These are phyloP conservation scores for Tulasnella sp. DNA, from an alignment of 768 basidiomycete species.

Conservation along the genomic window DNA sequence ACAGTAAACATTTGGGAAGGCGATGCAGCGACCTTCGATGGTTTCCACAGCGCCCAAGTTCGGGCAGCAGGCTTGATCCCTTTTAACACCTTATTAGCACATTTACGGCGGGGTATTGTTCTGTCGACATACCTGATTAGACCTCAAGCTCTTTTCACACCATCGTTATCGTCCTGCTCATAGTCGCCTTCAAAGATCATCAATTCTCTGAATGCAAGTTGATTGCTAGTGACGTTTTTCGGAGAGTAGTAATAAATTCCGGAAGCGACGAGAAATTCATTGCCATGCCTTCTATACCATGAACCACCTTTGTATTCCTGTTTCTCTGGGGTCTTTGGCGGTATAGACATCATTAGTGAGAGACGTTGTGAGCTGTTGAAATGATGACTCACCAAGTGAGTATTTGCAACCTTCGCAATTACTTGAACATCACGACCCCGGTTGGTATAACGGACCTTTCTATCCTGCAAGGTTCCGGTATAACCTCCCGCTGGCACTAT, in stretches of 20 bases:
- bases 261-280: not conserved
- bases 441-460: too few relatives aligned
- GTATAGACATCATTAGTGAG: too few relatives aligned
- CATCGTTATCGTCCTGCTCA: too few relatives aligned
- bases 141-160: too few relatives aligned
- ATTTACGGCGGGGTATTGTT: too few relatives aligned
- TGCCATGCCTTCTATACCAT: constrained; percentile 38
- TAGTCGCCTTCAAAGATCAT: too few relatives aligned
- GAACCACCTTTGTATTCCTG: constrained; percentile 27
- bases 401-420: constrained; percentile 32
- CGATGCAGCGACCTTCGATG: constrained; percentile 9
- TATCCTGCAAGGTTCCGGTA: not conserved
- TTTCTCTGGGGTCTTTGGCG: constrained; percentile 26
- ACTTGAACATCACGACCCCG: constrained; percentile 29
- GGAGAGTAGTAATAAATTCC: constrained; percentile 22
- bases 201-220: too few relatives aligned
- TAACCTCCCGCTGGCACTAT: not conserved
- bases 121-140: too few relatives aligned
- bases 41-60: constrained; percentile 18
- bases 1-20: constrained; percentile 15
- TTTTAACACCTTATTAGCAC: too few relatives aligned
- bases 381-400: constrained; percentile 29
- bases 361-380: not conserved
- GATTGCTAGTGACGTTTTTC: too few relatives aligned
- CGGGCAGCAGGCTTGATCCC: too few relatives aligned